phyloP scores from a whole-genome alignment of 2,329 filamentous ascomycete genomes.

The Neurospora sp. region DNA sequence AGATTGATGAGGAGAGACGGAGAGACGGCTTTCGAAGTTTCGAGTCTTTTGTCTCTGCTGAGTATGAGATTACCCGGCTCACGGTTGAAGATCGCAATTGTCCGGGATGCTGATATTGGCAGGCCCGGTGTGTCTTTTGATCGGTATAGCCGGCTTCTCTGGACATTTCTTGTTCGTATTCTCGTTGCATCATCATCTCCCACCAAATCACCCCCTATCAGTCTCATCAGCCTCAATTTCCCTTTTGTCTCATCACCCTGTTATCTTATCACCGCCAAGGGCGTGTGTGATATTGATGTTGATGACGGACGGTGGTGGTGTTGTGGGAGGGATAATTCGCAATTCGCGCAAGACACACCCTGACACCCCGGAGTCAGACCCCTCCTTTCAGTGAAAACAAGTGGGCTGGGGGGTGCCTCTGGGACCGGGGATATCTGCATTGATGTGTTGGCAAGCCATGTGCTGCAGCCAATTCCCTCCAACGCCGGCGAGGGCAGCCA shows the following conservation, averaged over 20 bases:
- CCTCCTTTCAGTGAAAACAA: conserved; percentile 2
- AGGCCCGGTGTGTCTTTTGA: background rate
- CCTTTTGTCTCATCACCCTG: background rate
- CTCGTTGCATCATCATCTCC: background rate
- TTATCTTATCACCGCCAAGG: background rate
- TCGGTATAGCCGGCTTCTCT: background rate
- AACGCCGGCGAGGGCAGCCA: conserved; percentile 4
- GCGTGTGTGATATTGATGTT: background rate
- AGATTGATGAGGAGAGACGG: background rate
- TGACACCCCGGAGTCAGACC: background rate
- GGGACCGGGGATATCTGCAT: conserved; percentile 20
- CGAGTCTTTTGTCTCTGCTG: background rate
- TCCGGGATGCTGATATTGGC: background rate
- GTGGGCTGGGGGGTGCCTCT: conserved; percentile 11
- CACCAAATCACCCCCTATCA: background rate
- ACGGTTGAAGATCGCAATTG: background rate
- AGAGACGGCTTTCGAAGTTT: background rate
- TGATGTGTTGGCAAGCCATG: conserved; percentile 29
- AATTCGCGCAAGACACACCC: background rate
- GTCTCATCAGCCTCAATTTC: background rate
- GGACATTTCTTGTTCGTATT: background rate
- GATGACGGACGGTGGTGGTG: background rate
- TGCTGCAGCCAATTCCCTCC: conserved; percentile 33
- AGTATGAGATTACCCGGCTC: background rate
- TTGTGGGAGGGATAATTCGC: background rate